A percentile compares a stretch with the other conserved stretches of the same genome.
phyloP scores from a whole-genome alignment of 768 basidiomycete species.

The Candolleomyces efflorescens region DNA sequence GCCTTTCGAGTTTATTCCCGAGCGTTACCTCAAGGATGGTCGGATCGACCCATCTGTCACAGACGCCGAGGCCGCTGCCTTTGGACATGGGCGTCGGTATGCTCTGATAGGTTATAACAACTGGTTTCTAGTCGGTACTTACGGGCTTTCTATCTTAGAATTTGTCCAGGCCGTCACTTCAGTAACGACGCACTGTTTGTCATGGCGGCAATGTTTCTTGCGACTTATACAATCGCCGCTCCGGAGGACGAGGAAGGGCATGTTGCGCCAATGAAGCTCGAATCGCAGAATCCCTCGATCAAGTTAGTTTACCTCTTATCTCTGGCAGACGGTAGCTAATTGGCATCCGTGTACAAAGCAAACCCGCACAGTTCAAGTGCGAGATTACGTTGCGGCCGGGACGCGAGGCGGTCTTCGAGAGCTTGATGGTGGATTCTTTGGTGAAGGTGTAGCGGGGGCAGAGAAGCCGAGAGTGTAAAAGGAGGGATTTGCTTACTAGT shows the following conservation, averaged over 20 bases:
- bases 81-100: conserved; percentile 24
- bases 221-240: conserved; percentile 9
- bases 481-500: conserved; percentile 44
- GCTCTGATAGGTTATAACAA: background rate
- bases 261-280: background rate
- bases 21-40: conserved; percentile 25
- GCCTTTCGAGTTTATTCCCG: conserved; percentile 22
- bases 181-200: conserved; percentile 36
- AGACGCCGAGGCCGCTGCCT: conserved; percentile 18
- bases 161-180: conserved; percentile 41
- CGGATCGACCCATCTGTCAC: conserved; percentile 15
- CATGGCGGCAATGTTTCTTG: conserved; percentile 14
- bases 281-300: background rate
- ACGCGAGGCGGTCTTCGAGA: conserved; percentile 33
- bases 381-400: too few species aligned
- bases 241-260: conserved; percentile 4
- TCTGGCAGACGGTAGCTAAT: background rate
- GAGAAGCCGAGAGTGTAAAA: conserved; percentile 25
- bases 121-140: conserved; percentile 6
- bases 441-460: conserved; percentile 28
- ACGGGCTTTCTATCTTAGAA: background rate
- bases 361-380: too few species aligned
- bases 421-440: conserved; percentile 29
- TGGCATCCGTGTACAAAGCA: too few species aligned
- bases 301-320: background rate